phyloP scores from a whole-genome alignment of 2,329 filamentous ascomycete species.

The Akanthomyces lecanii region DNA sequence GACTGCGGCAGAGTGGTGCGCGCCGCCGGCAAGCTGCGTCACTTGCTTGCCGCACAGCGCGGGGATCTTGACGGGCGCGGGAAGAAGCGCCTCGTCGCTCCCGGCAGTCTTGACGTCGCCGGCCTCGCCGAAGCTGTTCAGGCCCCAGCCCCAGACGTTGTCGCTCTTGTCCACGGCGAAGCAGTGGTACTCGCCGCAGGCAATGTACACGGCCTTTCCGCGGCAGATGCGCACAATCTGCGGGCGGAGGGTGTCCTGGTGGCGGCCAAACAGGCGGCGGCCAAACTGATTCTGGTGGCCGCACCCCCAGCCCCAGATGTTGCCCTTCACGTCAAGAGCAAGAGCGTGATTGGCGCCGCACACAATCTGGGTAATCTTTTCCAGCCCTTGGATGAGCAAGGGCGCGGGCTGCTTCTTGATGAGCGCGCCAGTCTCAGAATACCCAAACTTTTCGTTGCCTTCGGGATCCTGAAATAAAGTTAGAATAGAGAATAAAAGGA shows the following conservation, averaged over 20 bases:
- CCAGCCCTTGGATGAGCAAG: constrained; percentile 48
- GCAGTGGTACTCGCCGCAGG: constrained; percentile 66
- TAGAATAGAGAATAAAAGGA: background rate
- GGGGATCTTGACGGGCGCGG: constrained; percentile 59
- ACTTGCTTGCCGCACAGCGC: constrained; percentile 57
- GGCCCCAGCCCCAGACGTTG: constrained; percentile 71
- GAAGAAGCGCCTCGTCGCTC: constrained; percentile 52
- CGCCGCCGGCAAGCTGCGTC: constrained; percentile 58
- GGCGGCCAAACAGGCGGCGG: constrained; percentile 46
- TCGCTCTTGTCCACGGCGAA: constrained; percentile 66
- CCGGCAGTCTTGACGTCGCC: constrained; percentile 42
- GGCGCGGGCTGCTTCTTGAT: constrained; percentile 44
- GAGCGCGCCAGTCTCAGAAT: constrained; percentile 32
- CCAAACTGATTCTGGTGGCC: constrained; percentile 54
- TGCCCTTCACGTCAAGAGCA: constrained; percentile 54
- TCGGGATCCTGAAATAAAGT: constrained; percentile 25
- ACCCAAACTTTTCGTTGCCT: constrained; percentile 47
- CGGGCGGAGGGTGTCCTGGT: constrained; percentile 44
- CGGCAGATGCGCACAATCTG: constrained; percentile 42
- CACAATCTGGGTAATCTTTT: constrained; percentile 55
- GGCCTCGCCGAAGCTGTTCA: constrained; percentile 75
- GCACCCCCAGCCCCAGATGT: constrained; percentile 52
- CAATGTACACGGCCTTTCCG: constrained; percentile 63
- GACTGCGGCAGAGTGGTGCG: constrained; percentile 63
- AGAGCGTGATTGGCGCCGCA: constrained; percentile 64